Conservation (phyloP, 176 grass and related monocot species). For the Saccharum officinarum region DNA sequence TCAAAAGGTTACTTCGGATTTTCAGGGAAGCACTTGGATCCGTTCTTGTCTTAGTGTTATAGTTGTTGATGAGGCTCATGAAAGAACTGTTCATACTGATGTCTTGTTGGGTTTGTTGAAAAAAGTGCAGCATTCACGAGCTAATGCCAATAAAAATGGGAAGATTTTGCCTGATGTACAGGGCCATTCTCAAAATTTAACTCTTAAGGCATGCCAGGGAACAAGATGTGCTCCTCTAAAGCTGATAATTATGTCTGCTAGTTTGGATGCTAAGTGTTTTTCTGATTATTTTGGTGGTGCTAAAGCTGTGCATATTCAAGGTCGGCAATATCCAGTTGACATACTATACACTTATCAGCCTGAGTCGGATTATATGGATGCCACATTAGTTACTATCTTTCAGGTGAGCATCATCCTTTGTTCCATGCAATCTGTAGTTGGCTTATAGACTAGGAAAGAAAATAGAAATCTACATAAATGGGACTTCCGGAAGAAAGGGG, state of each 20-base stretch:
- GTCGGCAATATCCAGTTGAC: constrained; percentile 73
- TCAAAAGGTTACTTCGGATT: constrained; percentile 33
- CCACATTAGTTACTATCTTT: constrained; percentile 84
- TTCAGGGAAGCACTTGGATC: constrained; percentile 90
- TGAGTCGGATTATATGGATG: constrained; percentile 86
- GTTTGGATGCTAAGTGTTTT: constrained; percentile 87
- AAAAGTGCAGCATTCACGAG: constrained; percentile 72
- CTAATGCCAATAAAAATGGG: constrained; percentile 36
- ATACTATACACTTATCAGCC: constrained; percentile 82
- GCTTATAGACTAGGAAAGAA: background rate
- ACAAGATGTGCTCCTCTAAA: constrained; percentile 63
- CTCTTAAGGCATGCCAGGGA: constrained; percentile 44
- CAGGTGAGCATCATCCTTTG: constrained; percentile 54
- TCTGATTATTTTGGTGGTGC: constrained; percentile 85
- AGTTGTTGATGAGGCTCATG: constrained; percentile 91
- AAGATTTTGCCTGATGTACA: constrained; percentile 21
- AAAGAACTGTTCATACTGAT: constrained; percentile 94
- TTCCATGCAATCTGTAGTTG: constrained; percentile 19
- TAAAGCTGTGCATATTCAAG: constrained; percentile 91
- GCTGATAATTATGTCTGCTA: constrained; percentile 91
- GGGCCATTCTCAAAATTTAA: constrained; percentile 38
- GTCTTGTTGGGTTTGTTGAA: constrained; percentile 85
- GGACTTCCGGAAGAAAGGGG: background rate
- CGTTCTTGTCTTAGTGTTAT: constrained; percentile 71
- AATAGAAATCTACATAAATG: background rate